Conservation (phyloP, 2,329 filamentous ascomycete genomes). For the Aspergillus sp. region DNA sequence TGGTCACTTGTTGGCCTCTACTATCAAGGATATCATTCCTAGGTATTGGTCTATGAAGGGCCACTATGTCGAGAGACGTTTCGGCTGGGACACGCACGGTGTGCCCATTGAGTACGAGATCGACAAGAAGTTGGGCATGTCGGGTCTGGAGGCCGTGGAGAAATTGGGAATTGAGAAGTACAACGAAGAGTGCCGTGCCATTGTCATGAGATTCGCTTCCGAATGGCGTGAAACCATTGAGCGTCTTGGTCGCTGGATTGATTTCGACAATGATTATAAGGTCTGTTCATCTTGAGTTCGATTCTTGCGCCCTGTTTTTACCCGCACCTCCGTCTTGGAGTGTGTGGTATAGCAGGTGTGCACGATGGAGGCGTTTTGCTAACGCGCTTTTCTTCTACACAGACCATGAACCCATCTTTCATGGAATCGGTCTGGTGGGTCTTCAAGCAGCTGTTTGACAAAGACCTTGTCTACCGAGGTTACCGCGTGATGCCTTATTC, state of each 20-base stretch:
- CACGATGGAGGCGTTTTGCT: too few species aligned
- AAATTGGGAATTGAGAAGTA: conserved; percentile 84
- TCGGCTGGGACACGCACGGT: conserved; percentile 95
- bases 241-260: conserved; percentile 88
- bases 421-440: conserved; percentile 99
- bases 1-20: conserved; percentile 80
- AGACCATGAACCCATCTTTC: conserved; percentile 91
- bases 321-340: not conserved
- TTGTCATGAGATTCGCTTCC: conserved; percentile 84
- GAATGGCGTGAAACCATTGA: conserved; percentile 91
- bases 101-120: conserved; percentile 96
- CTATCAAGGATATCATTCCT: conserved; percentile 96
- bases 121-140: conserved; percentile 90
- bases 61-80: conserved; percentile 84
- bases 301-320: not conserved
- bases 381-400: not conserved
- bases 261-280: conserved; percentile 98
- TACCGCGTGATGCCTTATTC: conserved; percentile 95
- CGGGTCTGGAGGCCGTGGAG: conserved; percentile 80
- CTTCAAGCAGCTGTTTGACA: conserved; percentile 89
- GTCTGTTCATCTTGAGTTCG: conserved; percentile 35
- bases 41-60: conserved; percentile 98
- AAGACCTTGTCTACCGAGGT: conserved; percentile 83
- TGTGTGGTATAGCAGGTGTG: too few species aligned
- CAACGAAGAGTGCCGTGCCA: conserved; percentile 85